These are phyloP conservation scores for Dacryopinax spathularia DNA, from an alignment of 768 basidiomycete genomes.

Conservation along the genomic window DNA sequence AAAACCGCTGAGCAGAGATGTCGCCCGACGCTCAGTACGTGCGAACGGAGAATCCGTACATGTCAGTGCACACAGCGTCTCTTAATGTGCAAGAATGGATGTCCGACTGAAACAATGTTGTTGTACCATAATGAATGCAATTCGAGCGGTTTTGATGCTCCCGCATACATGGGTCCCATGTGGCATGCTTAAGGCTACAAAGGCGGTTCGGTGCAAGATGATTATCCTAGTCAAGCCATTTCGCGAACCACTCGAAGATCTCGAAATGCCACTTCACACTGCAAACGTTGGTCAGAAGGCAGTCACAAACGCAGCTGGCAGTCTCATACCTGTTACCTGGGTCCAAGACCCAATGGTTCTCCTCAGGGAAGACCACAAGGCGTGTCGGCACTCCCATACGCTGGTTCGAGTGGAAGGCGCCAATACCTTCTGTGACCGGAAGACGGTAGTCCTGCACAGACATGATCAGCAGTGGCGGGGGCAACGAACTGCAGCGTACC, in stretches of 20 bases:
- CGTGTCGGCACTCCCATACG: constrained; percentile 60
- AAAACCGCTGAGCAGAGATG: constrained; percentile 29
- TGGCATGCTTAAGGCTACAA: background rate
- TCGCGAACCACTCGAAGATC: constrained; percentile 76
- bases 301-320: background rate
- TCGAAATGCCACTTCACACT: constrained; percentile 93
- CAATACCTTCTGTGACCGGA: constrained; percentile 71
- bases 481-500: constrained; percentile 14
- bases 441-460: constrained; percentile 52
- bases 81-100: background rate
- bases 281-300: background rate
- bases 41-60: constrained; percentile 26
- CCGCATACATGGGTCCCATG: too few species aligned
- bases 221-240: constrained; percentile 24
- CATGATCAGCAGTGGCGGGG: background rate
- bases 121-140: too few species aligned
- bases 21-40: constrained; percentile 22
- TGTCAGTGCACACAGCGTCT: constrained; percentile 23
- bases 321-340: constrained; percentile 64
- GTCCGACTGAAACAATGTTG: too few species aligned
- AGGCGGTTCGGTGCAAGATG: background rate
- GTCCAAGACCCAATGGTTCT: constrained; percentile 85
- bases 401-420: constrained; percentile 71
- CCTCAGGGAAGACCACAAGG: constrained; percentile 72
- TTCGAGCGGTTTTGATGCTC: too few species aligned